Evolutionary conservation across 1,284 basidiomycete species (phyloP).

Genomic region (Moesziomyces sp.): DNA sequence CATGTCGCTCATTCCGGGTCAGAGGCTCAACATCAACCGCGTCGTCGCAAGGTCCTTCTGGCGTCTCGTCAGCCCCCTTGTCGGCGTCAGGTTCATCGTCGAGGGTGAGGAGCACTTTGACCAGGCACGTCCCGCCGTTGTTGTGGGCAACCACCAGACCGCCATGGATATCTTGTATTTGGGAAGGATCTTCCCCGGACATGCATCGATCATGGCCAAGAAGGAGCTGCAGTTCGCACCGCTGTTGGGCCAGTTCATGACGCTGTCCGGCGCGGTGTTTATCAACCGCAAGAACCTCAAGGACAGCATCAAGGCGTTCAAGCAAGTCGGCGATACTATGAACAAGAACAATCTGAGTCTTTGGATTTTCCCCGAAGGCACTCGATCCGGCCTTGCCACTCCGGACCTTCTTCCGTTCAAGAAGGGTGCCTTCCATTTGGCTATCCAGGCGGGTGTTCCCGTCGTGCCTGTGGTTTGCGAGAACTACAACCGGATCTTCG

Average conservation of each 20-base stretch:
- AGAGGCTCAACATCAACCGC: conserved; percentile 84
- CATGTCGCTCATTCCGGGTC: conserved; percentile 77
- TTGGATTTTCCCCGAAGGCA: conserved; percentile 67
- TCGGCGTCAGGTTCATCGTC: conserved; percentile 80
- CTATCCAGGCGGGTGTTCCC: conserved; percentile 79
- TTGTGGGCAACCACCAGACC: conserved; percentile 89
- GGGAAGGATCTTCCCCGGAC: conserved; percentile 85
- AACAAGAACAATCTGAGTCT: conserved; percentile 73
- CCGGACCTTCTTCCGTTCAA: conserved; percentile 80
- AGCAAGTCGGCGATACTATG: conserved; percentile 83
- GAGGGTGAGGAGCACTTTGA: conserved; percentile 85
- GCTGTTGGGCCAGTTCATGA: conserved; percentile 87
- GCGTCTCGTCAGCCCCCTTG: conserved; percentile 74
- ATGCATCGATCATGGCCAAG: conserved; percentile 91
- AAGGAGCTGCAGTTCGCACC: conserved; percentile 87
- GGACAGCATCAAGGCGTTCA: conserved; percentile 80
- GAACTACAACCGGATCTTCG: conserved; percentile 85
- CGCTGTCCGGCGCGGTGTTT: conserved; percentile 90
- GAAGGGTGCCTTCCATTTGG: conserved; percentile 97
- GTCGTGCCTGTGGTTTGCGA: conserved; percentile 92
- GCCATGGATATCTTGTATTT: conserved; percentile 72
- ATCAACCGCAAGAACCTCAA: conserved; percentile 85
- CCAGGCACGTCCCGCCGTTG: conserved; percentile 75
- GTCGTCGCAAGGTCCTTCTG: conserved; percentile 89
- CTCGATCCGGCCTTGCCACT: conserved; percentile 70